phyloP scores from a whole-genome alignment of 2,329 filamentous ascomycete species.

The Cercospora citrullina region DNA sequence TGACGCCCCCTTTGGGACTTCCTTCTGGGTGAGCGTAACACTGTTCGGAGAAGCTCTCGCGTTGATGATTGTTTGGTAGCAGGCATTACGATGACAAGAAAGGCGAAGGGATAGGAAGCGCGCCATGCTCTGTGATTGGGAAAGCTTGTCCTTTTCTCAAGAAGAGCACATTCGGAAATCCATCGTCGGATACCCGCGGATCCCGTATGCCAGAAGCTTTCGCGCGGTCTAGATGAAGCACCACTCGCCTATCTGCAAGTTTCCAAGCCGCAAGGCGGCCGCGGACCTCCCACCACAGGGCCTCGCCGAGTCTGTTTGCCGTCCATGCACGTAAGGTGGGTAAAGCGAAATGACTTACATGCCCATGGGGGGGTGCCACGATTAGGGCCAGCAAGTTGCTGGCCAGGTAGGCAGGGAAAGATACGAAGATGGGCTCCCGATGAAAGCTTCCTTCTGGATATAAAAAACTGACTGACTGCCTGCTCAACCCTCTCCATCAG shows the following conservation, averaged over 20 bases:
- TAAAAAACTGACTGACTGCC: neutral
- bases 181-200: neutral
- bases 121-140: neutral
- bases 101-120: neutral
- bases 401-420: neutral
- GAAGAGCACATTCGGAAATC: neutral
- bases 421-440: neutral
- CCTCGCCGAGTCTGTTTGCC: neutral
- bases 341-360: neutral
- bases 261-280: neutral
- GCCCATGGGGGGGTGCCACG: neutral
- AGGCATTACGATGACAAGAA: neutral
- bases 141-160: neutral
- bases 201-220: neutral
- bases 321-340: neutral
- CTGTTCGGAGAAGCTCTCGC: neutral
- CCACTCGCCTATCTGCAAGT: neutral
- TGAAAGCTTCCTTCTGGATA: neutral
- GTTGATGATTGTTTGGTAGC: neutral
- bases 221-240: neutral
- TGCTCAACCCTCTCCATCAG: neutral
- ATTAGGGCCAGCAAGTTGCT: neutral
- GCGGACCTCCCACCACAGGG: neutral
- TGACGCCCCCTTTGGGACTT: neutral
- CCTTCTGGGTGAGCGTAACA: neutral